Evolutionary conservation across 495 filamentous ascomycete species (phyloP), one percentile per base, ranked within the genome.

Genomic region (Lophiotrema nucula): DNA sequence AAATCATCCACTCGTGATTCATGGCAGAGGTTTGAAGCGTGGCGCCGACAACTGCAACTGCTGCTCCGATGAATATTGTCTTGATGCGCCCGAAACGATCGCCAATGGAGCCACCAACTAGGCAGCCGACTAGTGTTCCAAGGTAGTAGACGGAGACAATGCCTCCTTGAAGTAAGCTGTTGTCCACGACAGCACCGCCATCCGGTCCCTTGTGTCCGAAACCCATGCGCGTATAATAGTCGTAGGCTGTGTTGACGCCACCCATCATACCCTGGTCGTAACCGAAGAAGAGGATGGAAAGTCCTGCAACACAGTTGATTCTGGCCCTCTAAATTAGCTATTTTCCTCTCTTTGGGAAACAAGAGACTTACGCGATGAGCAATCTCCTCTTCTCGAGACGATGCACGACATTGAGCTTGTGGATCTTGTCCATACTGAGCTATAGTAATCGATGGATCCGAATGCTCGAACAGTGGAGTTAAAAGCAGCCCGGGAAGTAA

Each of bases 251-350:
- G 67, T 89, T 88, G 6, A 89, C 87, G 43, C 87, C 86, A 18
- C 83, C 81, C 84, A 88, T 89, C 78, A 90, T 81, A 53, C 87
- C 86, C 66, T 86, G 83, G 56, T 86, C 83, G 68, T 86, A 87
- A 48, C 80, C 81, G 42, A 83, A 81, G 72, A 83, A 83, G 56
- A 82, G 76, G 52, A 83, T 84, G 1, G 77, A 79, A 0, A 87
- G 66, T 1, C 74, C 84, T 3, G 84, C 84, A 21, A 87, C 74
- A 45, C 76, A 81, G 65, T 87, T 87, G 70, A 87, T 44, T n/a
- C n/a, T n/a, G n/a, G n/a, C n/a, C n/a, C n/a, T n/a, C n/a, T n/a
- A n/a, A n/a, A n/a, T n/a, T n/a, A n/a, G n/a, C n/a, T n/a, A n/a
- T n/a, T n/a, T n/a, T n/a, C n/a, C n/a, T n/a, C n/a, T n/a, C n/a